A percentile compares a stretch with the other conserved stretches of the same genome.
Evolutionary conservation across 2,329 filamentous ascomycete genomes (phyloP).

Genomic region (Fusarium tanahbumbuense): DNA sequence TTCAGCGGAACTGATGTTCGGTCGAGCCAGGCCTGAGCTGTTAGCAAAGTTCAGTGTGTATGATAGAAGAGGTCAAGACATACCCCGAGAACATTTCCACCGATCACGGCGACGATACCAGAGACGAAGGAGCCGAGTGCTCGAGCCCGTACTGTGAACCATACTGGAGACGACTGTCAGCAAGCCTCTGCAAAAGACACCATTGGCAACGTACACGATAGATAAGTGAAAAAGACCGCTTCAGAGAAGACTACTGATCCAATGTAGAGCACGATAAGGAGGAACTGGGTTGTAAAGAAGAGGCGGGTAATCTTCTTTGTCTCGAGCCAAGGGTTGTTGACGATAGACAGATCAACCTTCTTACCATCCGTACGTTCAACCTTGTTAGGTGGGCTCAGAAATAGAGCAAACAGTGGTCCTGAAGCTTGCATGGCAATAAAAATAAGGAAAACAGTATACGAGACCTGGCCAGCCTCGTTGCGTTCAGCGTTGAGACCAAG

Average conservation of each 20-base stretch:
- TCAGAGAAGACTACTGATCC: slow-evolving; percentile 78
- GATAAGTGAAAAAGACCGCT: slow-evolving; percentile 78
- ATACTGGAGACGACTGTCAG: slow-evolving; percentile 55
- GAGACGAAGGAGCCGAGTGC: slow-evolving; percentile 78
- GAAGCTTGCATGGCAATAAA: slow-evolving; percentile 77
- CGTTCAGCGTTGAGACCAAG: slow-evolving; percentile 72
- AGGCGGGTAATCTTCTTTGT: slow-evolving; percentile 68
- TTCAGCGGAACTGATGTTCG: slow-evolving; percentile 65
- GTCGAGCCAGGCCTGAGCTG: slow-evolving; percentile 66
- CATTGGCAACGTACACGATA: slow-evolving; percentile 48
- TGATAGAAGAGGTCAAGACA: slow-evolving; percentile 37
- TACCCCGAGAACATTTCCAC: slow-evolving; percentile 73
- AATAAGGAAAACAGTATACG: slow-evolving; percentile 74
- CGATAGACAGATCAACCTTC: slow-evolving; percentile 69
- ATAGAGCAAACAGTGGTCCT: slow-evolving; percentile 72
- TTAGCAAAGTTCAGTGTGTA: neutral
- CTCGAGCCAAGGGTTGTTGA: slow-evolving; percentile 67
- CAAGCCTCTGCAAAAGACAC: neutral
- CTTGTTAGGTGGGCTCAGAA: slow-evolving; percentile 69
- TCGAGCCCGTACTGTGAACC: slow-evolving; percentile 76
- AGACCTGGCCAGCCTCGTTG: slow-evolving; percentile 71
- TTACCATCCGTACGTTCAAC: slow-evolving; percentile 75
- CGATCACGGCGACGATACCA: slow-evolving; percentile 72
- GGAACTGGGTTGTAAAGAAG: slow-evolving; percentile 70
- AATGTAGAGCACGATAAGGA: slow-evolving; percentile 75